Percentiles rank a stretch among this genome's conserved stretches.
These are phyloP conservation scores for Ustilago shanxiensis DNA, from an alignment of 1,284 basidiomycete genomes.

Conservation along the genomic window DNA sequence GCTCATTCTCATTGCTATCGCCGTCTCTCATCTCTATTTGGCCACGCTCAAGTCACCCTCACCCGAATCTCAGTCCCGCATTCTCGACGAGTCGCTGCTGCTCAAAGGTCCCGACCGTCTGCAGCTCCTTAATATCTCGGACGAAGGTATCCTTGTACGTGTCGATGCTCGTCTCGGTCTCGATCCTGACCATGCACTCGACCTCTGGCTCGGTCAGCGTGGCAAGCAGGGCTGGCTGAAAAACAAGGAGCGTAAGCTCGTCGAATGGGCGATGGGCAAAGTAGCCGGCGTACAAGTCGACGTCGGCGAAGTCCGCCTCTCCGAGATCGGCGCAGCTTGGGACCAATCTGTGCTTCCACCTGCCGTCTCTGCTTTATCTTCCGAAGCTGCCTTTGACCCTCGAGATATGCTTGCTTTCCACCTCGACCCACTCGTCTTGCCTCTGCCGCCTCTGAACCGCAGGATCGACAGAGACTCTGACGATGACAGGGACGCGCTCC, in stretches of 20 bases:
- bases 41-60: slow-evolving; percentile 53
- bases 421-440: slow-evolving; percentile 60
- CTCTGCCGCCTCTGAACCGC: slow-evolving; percentile 53
- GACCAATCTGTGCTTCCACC: slow-evolving; percentile 19
- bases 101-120: slow-evolving; percentile 62
- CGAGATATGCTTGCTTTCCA: slow-evolving; percentile 61
- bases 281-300: slow-evolving; percentile 61
- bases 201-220: slow-evolving; percentile 59
- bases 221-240: slow-evolving; percentile 54
- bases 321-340: slow-evolving; percentile 50
- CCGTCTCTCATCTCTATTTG: slow-evolving; percentile 50
- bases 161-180: slow-evolving; percentile 63
- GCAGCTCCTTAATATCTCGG: slow-evolving; percentile 58
- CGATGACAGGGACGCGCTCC: slow-evolving; percentile 22
- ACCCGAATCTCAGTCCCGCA: slow-evolving; percentile 49
- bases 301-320: slow-evolving; percentile 52
- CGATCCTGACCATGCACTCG: slow-evolving; percentile 60
- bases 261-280: slow-evolving; percentile 64
- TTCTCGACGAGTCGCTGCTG: slow-evolving; percentile 56
- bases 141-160: slow-evolving; percentile 56
- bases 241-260: slow-evolving; percentile 55
- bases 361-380: not conserved
- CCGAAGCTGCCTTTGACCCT: slow-evolving; percentile 23
- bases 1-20: slow-evolving; percentile 47
- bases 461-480: slow-evolving; percentile 25